Base-by-base conservation (phyloP, 305 asterid species). In the Caryopteris hybrid region DNA sequence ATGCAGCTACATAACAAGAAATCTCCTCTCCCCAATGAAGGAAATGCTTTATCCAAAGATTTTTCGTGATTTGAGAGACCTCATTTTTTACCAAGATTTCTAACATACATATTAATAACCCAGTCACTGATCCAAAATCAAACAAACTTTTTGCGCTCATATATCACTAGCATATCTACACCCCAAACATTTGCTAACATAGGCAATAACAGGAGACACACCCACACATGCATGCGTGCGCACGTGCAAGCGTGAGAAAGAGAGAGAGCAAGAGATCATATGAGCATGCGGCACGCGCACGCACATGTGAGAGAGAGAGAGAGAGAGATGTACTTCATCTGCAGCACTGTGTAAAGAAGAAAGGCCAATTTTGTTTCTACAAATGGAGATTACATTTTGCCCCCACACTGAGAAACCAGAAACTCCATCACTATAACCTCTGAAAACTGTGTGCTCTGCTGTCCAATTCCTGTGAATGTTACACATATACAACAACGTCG, bases 371-470 rank as follows among this genome's bases (percentile, higher is more conserved):
- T 82, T 91, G 64, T 83, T 91, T 80, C 85, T 85, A 66, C 95
- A 84, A 71, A 89, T 81, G 52, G 98, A 91, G 70, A 94, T 94
- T 55, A 94, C 90, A 81, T 91, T 87, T 73, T 88, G 85, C 66
- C 99, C 99, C 98, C 98, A 89, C 61, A 91, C 74, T 41, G 97
- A 89, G 84, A 94, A 94, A 76, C 90, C 82, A 38, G 98, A 86
- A 70, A 91, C 83, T 31, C 98, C 89, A 53, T 91, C 98, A 62
- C 69, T 79, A 58, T 89, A 95, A 70, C 99, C 95, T 85, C 83
- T 85, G 64, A 78, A 85, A 66, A 83, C 82, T 66, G 81, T 74
- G 27, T 83, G 87, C 66, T 85, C 88, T 42, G 97, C 81, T 64
- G 94, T 80, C 92, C 93, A 87, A 73, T 81, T 88, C 87, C 96